A percentile compares a stretch with the other conserved stretches of the same genome.
phyloP scores from a whole-genome alignment of 2,329 filamentous ascomycete genomes.

The Paracorniculantispora psalliotae region DNA sequence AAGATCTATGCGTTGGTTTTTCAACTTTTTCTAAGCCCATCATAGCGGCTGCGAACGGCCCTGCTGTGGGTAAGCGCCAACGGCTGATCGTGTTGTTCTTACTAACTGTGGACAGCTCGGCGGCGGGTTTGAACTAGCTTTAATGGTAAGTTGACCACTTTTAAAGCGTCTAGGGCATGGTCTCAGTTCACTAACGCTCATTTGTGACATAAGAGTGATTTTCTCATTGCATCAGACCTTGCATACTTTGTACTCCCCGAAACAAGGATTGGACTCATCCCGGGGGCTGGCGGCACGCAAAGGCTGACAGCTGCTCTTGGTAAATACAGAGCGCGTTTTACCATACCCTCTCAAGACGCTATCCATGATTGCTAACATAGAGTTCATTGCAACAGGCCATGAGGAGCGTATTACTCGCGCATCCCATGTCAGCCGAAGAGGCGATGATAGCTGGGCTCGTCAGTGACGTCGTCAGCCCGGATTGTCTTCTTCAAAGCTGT shows the following conservation, averaged over 20 bases:
- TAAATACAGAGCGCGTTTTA: slow-evolving; percentile 21
- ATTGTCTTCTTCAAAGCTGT: background rate
- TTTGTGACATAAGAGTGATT: slow-evolving; percentile 21
- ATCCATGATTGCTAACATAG: background rate
- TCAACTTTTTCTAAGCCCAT: slow-evolving; percentile 28
- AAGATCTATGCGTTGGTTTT: slow-evolving; percentile 26
- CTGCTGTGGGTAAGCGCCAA: slow-evolving; percentile 29
- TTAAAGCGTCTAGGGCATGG: background rate
- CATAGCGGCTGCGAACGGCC: slow-evolving; percentile 37
- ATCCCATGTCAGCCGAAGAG: slow-evolving; percentile 6
- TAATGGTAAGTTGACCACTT: slow-evolving; percentile 27
- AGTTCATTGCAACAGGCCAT: background rate
- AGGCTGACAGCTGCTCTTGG: slow-evolving; percentile 21
- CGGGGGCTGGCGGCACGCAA: slow-evolving; percentile 24
- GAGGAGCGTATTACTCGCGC: slow-evolving; percentile 4
- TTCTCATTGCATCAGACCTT: slow-evolving; percentile 19
- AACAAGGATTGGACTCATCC: slow-evolving; percentile 24
- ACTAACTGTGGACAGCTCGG: slow-evolving; percentile 27
- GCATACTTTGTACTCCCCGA: slow-evolving; percentile 23
- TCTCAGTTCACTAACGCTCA: background rate
- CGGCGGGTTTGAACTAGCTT: slow-evolving; percentile 38
- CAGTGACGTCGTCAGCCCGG: background rate
- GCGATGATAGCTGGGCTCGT: slow-evolving; percentile 2
- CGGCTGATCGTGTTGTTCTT: background rate
- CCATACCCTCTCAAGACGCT: background rate